Percentiles rank a stretch among this genome's conserved stretches.
These are phyloP conservation scores for Cymbopogon citratus DNA, from an alignment of 176 grass and related monocot genomes.

Conservation along the genomic window DNA sequence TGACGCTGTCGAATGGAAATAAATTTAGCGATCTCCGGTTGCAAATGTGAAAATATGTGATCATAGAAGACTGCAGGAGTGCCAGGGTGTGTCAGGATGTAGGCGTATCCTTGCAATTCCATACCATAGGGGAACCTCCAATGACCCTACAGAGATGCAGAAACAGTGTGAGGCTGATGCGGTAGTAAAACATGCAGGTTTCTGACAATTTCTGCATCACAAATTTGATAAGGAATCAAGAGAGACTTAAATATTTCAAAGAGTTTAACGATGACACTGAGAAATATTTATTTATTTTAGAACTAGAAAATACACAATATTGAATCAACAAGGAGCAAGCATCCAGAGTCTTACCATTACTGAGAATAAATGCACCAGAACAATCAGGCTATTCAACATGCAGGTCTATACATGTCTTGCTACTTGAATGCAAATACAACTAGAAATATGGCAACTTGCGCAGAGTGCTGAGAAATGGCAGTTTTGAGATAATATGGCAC, in stretches of 20 bases:
- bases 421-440: slow-evolving; percentile 10
- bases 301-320: background rate
- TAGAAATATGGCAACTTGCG: background rate
- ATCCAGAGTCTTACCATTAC: background rate
- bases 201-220: background rate
- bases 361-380: background rate
- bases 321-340: background rate
- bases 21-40: slow-evolving; percentile 67
- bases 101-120: slow-evolving; percentile 98
- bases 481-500: background rate
- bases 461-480: background rate
- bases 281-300: background rate
- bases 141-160: slow-evolving; percentile 64
- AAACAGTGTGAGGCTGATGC: slow-evolving; percentile 10
- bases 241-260: background rate
- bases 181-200: background rate
- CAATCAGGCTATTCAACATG: background rate
- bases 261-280: background rate
- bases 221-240: slow-evolving; percentile 5
- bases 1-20: slow-evolving; percentile 51
- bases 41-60: slow-evolving; percentile 78
- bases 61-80: slow-evolving; percentile 95
- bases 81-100: slow-evolving; percentile 94
- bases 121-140: slow-evolving; percentile 94
- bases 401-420: background rate